Conservation (phyloP, 2,329 filamentous ascomycete genomes). For the Hymenoscyphus salicellus region DNA sequence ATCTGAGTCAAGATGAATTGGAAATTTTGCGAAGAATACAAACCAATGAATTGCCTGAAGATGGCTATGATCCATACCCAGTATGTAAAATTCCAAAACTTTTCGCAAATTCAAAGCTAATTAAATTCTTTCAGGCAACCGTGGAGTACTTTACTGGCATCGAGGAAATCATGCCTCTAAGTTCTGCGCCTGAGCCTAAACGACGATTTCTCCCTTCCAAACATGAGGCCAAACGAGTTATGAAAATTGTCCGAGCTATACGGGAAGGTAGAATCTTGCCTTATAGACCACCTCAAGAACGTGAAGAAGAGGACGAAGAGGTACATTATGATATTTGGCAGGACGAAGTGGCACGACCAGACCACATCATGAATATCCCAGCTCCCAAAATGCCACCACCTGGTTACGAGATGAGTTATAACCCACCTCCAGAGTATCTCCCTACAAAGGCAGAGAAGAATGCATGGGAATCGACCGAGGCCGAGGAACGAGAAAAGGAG, state of each 20-base stretch:
- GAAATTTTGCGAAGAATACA: slow-evolving; percentile 86
- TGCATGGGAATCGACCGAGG: slow-evolving; percentile 80
- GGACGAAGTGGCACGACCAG: slow-evolving; percentile 76
- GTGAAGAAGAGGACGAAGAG: slow-evolving; percentile 69
- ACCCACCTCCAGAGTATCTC: slow-evolving; percentile 90
- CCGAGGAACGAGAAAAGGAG: slow-evolving; percentile 86
- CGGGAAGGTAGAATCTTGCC: slow-evolving; percentile 90
- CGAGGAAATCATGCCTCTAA: slow-evolving; percentile 90
- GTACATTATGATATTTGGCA: slow-evolving; percentile 86
- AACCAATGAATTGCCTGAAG: slow-evolving; percentile 80
- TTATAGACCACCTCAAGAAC: slow-evolving; percentile 72
- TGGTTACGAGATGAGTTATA: slow-evolving; percentile 93
- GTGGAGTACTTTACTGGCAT: slow-evolving; percentile 92
- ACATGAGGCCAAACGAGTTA: slow-evolving; percentile 91
- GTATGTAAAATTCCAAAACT: slow-evolving; percentile 43
- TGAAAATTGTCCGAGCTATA: slow-evolving; percentile 96
- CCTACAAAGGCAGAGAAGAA: slow-evolving; percentile 81
- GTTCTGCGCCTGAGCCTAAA: slow-evolving; percentile 92
- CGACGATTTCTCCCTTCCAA: slow-evolving; percentile 93
- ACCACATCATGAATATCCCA: slow-evolving; percentile 90
- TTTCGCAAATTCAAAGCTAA: slow-evolving; percentile 22
- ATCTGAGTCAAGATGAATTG: slow-evolving; percentile 82
- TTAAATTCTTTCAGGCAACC: slow-evolving; percentile 55
- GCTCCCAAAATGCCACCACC: slow-evolving; percentile 91
- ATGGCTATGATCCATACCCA: slow-evolving; percentile 90